A percentile compares a stretch with the other conserved stretches of the same genome.
Evolutionary conservation across 768 basidiomycete species (phyloP).

Genomic region (Trametes sanguinea): DNA sequence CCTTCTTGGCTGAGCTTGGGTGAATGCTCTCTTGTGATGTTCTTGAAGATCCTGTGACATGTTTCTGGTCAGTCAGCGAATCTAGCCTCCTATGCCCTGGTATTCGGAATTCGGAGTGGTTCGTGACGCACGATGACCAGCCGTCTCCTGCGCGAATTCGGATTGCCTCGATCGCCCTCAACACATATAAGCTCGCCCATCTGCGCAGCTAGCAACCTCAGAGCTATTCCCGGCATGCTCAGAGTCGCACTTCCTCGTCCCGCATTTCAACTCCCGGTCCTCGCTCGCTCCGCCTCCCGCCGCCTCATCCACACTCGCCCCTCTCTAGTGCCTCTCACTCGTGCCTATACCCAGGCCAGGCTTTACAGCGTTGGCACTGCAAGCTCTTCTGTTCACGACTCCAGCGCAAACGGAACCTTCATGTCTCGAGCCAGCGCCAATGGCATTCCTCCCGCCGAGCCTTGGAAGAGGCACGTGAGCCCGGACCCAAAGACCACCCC

Average conservation of each 20-base stretch:
- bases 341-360: background rate
- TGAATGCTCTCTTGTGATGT: too few relatives aligned
- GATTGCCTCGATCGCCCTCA: conserved; percentile 6
- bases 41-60: background rate
- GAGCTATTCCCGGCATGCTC: background rate
- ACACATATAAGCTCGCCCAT: background rate
- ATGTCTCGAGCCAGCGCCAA: conserved; percentile 14
- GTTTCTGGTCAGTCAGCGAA: conserved; percentile 5
- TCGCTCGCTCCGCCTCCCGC: background rate
- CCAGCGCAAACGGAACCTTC: background rate
- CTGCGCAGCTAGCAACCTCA: background rate
- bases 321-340: too few relatives aligned
- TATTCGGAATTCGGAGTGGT: conserved; percentile 18
- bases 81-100: background rate
- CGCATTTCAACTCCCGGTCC: background rate
- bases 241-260: background rate
- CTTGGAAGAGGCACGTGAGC: conserved; percentile 26
- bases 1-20: too few relatives aligned
- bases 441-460: conserved; percentile 24
- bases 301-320: background rate
- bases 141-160: background rate
- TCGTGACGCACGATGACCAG: conserved; percentile 5
- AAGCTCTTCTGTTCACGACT: background rate
- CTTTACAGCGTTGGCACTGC: background rate
- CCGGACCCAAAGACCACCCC: conserved; percentile 26